These are phyloP conservation scores for Straminergon stramineum DNA, from an alignment of 225 moss, liverwort and hornwort species.

Conservation along the genomic window DNA sequence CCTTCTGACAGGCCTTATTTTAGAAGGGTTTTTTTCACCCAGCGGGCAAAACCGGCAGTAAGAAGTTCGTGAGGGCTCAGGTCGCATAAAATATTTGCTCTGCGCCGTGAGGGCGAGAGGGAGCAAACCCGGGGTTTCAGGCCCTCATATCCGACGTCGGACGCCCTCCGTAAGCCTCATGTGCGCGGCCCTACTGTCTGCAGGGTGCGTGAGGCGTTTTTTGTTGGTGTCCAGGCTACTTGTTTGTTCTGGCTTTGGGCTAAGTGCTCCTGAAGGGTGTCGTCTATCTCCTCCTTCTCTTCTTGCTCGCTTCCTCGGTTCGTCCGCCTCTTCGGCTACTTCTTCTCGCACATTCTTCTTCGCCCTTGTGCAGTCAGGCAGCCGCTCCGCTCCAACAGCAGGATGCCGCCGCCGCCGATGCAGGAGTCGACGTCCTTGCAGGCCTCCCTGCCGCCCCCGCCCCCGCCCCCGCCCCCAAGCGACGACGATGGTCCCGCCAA, in stretches of 20 bases:
- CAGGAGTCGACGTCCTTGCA: not conserved
- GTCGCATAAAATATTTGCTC: too few species aligned
- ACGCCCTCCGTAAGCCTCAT: too few species aligned
- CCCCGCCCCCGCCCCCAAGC: conserved; percentile 5
- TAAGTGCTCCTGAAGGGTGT: not conserved
- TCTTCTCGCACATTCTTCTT: not conserved
- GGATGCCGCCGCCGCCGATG: not conserved
- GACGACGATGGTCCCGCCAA: conserved; percentile 17
- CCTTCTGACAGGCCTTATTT: too few species aligned
- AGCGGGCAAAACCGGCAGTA: too few species aligned
- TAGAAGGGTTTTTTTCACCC: too few species aligned
- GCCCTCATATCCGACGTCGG: too few species aligned
- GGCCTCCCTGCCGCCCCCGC: not conserved
- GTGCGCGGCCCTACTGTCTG: too few species aligned
- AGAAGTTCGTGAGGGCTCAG: too few species aligned
- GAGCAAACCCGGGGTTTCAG: too few species aligned
- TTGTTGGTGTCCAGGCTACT: not conserved
- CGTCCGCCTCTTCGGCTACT: not conserved
- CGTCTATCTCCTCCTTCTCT: not conserved
- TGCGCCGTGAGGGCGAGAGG: too few species aligned
- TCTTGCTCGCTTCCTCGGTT: not conserved
- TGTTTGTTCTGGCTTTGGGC: not conserved
- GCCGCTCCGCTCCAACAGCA: not conserved
- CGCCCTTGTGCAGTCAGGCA: not conserved
- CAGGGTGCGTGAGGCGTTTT: not conserved